Conservation (phyloP, 257 asterid genomes). For the Plantago elongata region DNA sequence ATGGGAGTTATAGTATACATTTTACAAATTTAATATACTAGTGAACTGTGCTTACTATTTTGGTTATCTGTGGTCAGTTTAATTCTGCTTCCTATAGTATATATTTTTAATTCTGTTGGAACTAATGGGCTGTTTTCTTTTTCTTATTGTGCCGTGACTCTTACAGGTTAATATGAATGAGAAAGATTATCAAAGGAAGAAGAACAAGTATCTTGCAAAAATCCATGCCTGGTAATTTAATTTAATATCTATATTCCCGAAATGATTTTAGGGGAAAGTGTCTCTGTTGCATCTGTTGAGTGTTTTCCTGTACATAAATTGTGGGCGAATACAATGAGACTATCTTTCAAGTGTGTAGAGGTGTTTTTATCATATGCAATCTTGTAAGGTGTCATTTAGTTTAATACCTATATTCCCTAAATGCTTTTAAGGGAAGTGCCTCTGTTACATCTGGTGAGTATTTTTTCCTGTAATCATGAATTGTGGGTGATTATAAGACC, state of each 20-base stretch:
- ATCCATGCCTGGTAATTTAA: conserved; percentile 89
- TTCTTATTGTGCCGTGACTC: conserved; percentile 19
- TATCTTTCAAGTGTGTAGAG: too few relatives aligned
- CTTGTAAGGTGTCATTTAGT: conserved; percentile 34
- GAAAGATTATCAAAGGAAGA: conserved; percentile 91
- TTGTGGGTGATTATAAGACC: too few relatives aligned
- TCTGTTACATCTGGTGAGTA: neutral
- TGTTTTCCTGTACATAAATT: too few relatives aligned
- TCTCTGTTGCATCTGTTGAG: neutral
- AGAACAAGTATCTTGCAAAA: conserved; percentile 99
- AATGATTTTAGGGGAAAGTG: conserved; percentile 10
- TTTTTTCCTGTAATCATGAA: too few relatives aligned
- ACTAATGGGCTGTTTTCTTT: neutral
- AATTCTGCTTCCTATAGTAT: neutral
- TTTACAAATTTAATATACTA: neutral
- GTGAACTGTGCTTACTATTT: neutral
- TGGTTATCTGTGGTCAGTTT: conserved; percentile 5
- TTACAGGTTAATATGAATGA: conserved; percentile 98
- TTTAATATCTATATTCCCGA: conserved; percentile 8
- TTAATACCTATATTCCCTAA: conserved; percentile 9
- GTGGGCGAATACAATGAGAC: too few relatives aligned
- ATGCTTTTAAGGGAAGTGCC: conserved; percentile 6
- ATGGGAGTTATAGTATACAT: conserved; percentile 3
- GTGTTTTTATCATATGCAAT: too few relatives aligned
- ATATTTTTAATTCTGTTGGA: neutral